Evolutionary conservation across 2,329 filamentous ascomycete species (phyloP), one percentile per base, ranked within the genome.

Genomic region (Penicillium sp.): DNA sequence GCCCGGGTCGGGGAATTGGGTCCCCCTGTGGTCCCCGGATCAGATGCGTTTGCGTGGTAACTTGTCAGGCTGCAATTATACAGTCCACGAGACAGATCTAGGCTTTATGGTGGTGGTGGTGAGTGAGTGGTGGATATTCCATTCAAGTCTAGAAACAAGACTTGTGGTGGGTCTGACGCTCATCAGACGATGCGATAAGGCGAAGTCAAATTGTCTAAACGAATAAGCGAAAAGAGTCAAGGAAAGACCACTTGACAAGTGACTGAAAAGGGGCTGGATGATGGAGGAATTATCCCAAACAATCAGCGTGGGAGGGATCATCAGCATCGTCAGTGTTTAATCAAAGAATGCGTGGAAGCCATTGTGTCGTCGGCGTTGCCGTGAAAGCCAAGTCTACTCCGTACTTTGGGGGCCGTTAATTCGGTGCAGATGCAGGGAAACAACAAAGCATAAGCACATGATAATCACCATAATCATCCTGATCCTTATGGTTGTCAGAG

Each of bases 101-200:
- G 34, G 10, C 31, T 22, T 4, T 28, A 11, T 45, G 20, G 17
- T 4, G 8, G 42, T 45, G 17, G n/a, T 3, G 8, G 15, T 3
- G 1, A 47, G 14, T 15, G 15, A 3, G n/a, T 37, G 5, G 34
- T 20, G 17, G 54, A 22, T 20, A 39, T 54, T 58, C 51, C 6
- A 50, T 39, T 39, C 28, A 38, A 45, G 57, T 59, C 51, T 59
- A 51, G 51, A 59, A 58, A 58, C 45, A 48, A 45, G 45, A 28
- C 35, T 35, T 38, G 49, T 22, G 20, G 49, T 39, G 49, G 49
- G 49, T 51, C 49, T 49, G 45, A 35, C 45, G 31, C 45, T 28
- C 47, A 49, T 49, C 47, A 49, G 47, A 35, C 47, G 31, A 49
- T 49, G 31, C 28, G 28, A 52, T 38, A 39, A 52, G 35, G 49